Percentiles rank a stretch among this genome's conserved stretches.
Conservation (phyloP, 331 rosid genomes). For the Malus hybrid region DNA sequence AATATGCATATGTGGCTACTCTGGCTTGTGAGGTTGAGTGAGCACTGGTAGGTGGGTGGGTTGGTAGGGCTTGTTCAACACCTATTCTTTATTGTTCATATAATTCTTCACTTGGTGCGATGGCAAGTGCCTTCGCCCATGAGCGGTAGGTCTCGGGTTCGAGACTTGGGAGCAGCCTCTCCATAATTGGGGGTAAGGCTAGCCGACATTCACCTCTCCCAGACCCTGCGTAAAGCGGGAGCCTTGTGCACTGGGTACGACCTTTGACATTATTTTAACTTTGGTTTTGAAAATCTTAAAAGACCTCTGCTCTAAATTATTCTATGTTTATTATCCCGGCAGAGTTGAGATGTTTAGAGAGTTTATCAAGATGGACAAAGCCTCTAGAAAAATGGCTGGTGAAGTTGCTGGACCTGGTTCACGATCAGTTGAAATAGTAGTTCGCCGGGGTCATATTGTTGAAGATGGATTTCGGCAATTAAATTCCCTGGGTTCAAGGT, state of each 20-base stretch:
- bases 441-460: conserved; percentile 82
- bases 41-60: background rate
- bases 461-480: conserved; percentile 95
- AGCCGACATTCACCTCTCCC: no score
- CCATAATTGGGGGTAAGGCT: no score
- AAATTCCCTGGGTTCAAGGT: conserved; percentile 75
- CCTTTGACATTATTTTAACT: background rate
- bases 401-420: conserved; percentile 81
- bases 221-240: no score
- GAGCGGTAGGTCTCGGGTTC: no score
- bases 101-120: background rate
- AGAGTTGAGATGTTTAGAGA: conserved; percentile 98
- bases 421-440: conserved; percentile 65
- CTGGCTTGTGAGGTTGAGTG: background rate
- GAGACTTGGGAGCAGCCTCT: no score
- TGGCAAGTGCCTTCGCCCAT: no score
- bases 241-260: no score
- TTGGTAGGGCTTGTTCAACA: background rate
- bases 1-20: background rate
- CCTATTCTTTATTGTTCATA: background rate
- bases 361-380: conserved; percentile 90
- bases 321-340: conserved; percentile 21
- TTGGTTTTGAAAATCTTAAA: background rate
- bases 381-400: conserved; percentile 92
- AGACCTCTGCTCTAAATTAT: background rate